phyloP scores from a whole-genome alignment of 2,329 filamentous ascomycete genomes.

The Epichloe bromicola region DNA sequence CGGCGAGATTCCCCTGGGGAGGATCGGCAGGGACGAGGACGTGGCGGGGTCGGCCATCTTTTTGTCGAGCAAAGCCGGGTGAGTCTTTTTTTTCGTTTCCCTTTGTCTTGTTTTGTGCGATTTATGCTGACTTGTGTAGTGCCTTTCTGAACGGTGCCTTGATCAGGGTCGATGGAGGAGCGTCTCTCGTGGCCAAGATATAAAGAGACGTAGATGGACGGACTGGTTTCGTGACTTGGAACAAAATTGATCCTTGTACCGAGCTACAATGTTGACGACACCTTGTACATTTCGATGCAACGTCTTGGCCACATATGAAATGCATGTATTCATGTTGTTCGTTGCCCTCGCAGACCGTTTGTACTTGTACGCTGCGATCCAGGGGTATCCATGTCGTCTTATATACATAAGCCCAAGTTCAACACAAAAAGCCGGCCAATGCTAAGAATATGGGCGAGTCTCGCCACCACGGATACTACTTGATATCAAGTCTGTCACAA shows the following conservation, averaged over 20 bases:
- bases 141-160: constrained; percentile 53
- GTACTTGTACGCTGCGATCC: neutral
- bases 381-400: constrained; percentile 1
- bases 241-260: neutral
- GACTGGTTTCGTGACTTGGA: too few species aligned
- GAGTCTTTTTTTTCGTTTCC: constrained; percentile 9
- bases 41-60: constrained; percentile 62
- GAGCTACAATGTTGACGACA: too few species aligned
- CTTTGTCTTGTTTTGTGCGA: constrained; percentile 32
- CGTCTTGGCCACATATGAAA: too few species aligned
- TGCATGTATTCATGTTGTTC: too few species aligned
- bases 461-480: too few species aligned
- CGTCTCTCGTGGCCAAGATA: constrained; percentile 31
- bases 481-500: neutral
- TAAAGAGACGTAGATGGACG: constrained; percentile 10
- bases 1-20: constrained; percentile 46
- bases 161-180: constrained; percentile 48
- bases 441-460: too few species aligned
- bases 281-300: too few species aligned
- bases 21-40: constrained; percentile 56
- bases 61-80: constrained; percentile 52
- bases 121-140: constrained; percentile 9
- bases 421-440: neutral
- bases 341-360: too few species aligned
- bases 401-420: neutral